phyloP scores from a whole-genome alignment of 495 filamentous ascomycete species.

The Aspergillus carlsbadensis region DNA sequence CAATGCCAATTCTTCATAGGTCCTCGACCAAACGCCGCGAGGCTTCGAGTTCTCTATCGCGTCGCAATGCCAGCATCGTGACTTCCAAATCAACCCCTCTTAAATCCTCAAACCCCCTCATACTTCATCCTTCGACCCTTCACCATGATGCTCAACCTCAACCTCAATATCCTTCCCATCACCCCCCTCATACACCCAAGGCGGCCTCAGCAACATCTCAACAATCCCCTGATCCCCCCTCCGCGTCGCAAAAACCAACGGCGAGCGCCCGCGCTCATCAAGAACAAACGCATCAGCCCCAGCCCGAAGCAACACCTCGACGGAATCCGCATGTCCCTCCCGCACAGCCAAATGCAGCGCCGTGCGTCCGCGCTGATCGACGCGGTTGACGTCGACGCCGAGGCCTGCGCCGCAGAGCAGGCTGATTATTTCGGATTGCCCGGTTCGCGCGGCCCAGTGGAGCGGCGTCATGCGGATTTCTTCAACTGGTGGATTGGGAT shows the following conservation, averaged over 20 bases:
- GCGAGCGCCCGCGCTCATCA: background rate
- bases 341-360: background rate
- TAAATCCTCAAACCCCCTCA: too few relatives aligned
- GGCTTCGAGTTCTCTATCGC: too few relatives aligned
- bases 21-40: too few relatives aligned
- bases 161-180: too few relatives aligned
- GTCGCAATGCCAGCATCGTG: too few relatives aligned
- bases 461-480: background rate
- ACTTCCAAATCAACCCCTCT: too few relatives aligned
- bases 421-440: background rate
- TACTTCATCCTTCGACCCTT: too few relatives aligned
- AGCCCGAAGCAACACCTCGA: background rate
- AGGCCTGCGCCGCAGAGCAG: background rate
- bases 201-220: background rate
- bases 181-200: too few relatives aligned
- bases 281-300: background rate
- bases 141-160: too few relatives aligned
- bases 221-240: background rate
- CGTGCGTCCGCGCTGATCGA: conserved; percentile 1
- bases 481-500: background rate
- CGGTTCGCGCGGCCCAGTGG: background rate
- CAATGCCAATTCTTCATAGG: too few relatives aligned
- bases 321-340: background rate
- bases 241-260: background rate
- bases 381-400: background rate